phyloP scores from a whole-genome alignment of 441 rosid genomes.

The Capsella rubella region DNA sequence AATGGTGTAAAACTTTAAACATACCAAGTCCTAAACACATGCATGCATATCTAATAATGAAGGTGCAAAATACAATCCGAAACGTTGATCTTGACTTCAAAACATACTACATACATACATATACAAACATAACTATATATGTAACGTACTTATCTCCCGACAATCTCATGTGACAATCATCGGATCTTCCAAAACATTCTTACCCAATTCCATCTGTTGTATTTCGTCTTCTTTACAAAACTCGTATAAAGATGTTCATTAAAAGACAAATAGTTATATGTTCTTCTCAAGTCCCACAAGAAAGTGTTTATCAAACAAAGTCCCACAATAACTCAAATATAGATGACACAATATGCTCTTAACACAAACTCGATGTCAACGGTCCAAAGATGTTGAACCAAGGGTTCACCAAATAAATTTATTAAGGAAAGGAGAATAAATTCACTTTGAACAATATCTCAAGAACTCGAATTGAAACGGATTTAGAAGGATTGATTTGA shows the following conservation, averaged over 20 bases:
- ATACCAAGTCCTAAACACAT: constrained; percentile 18
- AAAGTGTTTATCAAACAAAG: not conserved
- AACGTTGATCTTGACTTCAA: constrained; percentile 23
- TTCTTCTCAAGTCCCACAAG: constrained; percentile 26
- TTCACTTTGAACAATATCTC: too few relatives aligned
- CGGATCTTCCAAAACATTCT: constrained; percentile 37
- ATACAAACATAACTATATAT: not conserved
- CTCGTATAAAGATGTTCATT: constrained; percentile 27
- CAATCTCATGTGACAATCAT: constrained; percentile 38
- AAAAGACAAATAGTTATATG: constrained; percentile 18
- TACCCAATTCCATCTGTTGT: constrained; percentile 24
- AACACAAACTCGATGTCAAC: constrained; percentile 11
- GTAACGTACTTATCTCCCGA: constrained; percentile 28
- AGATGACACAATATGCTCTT: constrained; percentile 6
- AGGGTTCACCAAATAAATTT: too few relatives aligned
- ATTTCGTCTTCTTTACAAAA: constrained; percentile 18
- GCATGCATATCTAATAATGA: constrained; percentile 3
- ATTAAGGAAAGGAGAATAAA: too few relatives aligned
- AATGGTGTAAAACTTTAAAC: not conserved
- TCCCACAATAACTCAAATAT: constrained; percentile 27
- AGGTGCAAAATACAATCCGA: not conserved
- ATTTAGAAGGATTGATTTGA: too few relatives aligned
- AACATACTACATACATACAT: constrained; percentile 11
- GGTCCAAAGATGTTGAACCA: constrained; percentile 1
- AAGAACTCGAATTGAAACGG: too few relatives aligned